These are phyloP conservation scores for Vaccinium myrtillus DNA, from an alignment of 148 eudicot species.

Conservation along the genomic window DNA sequence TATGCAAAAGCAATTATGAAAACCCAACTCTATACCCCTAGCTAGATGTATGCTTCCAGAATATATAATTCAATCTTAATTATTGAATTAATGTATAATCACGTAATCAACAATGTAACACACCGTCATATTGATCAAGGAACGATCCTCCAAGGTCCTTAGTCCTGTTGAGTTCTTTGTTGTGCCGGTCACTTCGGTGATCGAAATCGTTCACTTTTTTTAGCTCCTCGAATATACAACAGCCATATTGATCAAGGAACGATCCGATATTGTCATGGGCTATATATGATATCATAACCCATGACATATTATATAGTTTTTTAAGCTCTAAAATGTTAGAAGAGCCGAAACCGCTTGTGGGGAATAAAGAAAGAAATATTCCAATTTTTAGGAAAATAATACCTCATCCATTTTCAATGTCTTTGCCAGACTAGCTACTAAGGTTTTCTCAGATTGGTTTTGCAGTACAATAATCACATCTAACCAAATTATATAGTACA, in stretches of 20 bases:
- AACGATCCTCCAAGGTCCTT: no score
- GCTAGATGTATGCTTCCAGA: background rate
- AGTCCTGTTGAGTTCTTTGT: background rate
- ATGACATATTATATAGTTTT: background rate
- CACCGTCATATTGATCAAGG: background rate
- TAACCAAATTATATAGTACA: background rate
- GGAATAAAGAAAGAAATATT: conserved; percentile 18
- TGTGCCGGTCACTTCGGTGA: background rate
- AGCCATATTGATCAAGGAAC: no score
- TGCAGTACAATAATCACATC: background rate
- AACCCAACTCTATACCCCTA: background rate
- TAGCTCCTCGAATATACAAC: background rate
- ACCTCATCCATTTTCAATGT: conserved; percentile 26
- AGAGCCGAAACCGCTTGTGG: conserved; percentile 16
- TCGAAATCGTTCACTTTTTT: background rate
- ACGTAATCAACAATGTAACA: background rate
- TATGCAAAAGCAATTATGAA: background rate
- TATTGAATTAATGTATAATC: background rate
- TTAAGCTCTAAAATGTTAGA: background rate
- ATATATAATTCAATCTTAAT: conserved; percentile 7
- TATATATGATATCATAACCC: background rate
- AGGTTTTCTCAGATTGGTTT: conserved; percentile 1
- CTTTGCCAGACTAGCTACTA: conserved; percentile 3
- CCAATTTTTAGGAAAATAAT: background rate
- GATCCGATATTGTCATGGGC: no score